Conservation (phyloP, 2,329 filamentous ascomycete genomes). For the Sphaerulina populicola region DNA sequence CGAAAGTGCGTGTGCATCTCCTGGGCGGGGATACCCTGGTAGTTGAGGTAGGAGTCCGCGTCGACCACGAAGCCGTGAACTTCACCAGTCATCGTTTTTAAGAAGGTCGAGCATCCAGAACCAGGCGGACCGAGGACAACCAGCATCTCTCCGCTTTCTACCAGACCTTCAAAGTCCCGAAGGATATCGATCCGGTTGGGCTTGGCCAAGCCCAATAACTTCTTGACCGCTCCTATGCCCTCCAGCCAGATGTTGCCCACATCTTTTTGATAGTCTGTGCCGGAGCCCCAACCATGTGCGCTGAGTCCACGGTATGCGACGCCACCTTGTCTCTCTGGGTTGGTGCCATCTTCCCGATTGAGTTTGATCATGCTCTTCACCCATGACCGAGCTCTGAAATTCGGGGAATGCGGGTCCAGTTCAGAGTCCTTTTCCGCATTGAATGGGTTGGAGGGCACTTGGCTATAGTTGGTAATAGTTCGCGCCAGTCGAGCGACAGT, state of each 20-base stretch:
- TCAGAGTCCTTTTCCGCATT: constrained; percentile 36
- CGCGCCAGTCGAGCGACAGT: constrained; percentile 44
- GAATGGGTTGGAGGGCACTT: constrained; percentile 35
- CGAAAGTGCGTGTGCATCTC: constrained; percentile 72
- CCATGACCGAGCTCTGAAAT: constrained; percentile 45
- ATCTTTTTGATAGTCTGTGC: constrained; percentile 46
- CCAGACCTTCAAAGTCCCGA: constrained; percentile 58
- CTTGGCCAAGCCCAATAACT: constrained; percentile 26
- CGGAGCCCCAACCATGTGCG: constrained; percentile 43
- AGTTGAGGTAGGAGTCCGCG: constrained; percentile 65
- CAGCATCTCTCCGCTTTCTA: constrained; percentile 65
- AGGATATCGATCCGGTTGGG: constrained; percentile 51
- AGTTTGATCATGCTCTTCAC: constrained; percentile 45
- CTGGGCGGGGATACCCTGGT: constrained; percentile 64
- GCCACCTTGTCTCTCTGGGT: constrained; percentile 40
- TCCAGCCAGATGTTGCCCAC: constrained; percentile 43
- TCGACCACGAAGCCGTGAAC: constrained; percentile 71
- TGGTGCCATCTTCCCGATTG: constrained; percentile 37
- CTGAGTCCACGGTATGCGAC: constrained; percentile 42
- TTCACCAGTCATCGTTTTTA: constrained; percentile 78
- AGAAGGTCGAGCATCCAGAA: constrained; percentile 68
- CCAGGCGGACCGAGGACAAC: constrained; percentile 64
- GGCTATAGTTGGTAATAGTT: constrained; percentile 35
- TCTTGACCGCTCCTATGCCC: constrained; percentile 34
- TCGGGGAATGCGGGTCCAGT: constrained; percentile 40